These are phyloP conservation scores for Linum trigynum DNA, from an alignment of 345 rosid species.

Conservation along the genomic window DNA sequence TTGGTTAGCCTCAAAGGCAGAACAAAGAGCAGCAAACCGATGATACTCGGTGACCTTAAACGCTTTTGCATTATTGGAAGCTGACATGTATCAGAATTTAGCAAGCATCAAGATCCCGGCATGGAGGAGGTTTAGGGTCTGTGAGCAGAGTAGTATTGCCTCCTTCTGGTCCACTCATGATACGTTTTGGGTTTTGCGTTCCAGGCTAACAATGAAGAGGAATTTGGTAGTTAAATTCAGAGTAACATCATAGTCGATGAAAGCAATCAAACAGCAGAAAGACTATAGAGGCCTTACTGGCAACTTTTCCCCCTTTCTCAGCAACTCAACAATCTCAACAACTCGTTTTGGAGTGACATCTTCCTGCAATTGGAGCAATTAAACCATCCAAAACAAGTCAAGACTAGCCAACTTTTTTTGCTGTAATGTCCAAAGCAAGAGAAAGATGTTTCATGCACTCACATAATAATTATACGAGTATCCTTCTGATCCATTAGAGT, in stretches of 20 bases:
- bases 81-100: constrained; percentile 23
- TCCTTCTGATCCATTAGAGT: constrained; percentile 90
- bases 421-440: neutral
- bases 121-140: constrained; percentile 82
- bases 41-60: neutral
- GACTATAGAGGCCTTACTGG: constrained; percentile 45
- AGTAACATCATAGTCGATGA: neutral
- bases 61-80: constrained; percentile 15
- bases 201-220: constrained; percentile 46
- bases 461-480: constrained; percentile 87
- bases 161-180: constrained; percentile 92
- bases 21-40: neutral
- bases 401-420: neutral
- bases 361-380: constrained; percentile 52
- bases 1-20: neutral
- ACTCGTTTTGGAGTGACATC: constrained; percentile 81
- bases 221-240: neutral
- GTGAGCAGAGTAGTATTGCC: constrained; percentile 70
- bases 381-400: constrained; percentile 13
- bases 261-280: neutral
- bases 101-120: constrained; percentile 92
- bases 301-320: constrained; percentile 81
- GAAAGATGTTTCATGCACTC: constrained; percentile 21
- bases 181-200: constrained; percentile 83
- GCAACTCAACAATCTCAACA: constrained; percentile 79